Base-by-base conservation (phyloP, 2,329 filamentous ascomycete genomes). In the Cordyceps javanica region DNA sequence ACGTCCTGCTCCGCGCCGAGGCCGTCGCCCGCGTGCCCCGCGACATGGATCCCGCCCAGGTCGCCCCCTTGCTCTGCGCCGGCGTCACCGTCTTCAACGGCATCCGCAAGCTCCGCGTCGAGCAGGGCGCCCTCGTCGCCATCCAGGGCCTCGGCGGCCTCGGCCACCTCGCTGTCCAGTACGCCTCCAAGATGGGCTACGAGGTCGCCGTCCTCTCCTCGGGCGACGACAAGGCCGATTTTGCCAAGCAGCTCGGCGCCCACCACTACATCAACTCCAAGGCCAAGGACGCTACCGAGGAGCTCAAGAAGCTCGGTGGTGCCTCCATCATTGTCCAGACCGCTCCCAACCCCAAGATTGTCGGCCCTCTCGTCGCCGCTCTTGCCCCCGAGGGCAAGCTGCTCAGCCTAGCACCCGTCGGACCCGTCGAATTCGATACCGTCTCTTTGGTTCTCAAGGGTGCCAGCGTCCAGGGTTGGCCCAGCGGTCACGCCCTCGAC, bases 121-220 rank as follows among this genome's bases (percentile, higher is more conserved):
- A 77, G 63, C 76, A 79, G 57, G 82, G 82, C 10, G 74, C 71
- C n/a, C 60, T 78, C 0, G 78, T 85, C 0, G 82, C 81, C 23
- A 67, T 85, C 23, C 84, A 92, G 61, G 90, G 88, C 14, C 76
- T 93, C 3, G 85, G 91, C 52, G 90, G 89, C 2, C 77, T 92
- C 0, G 89, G 89, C 2, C 89, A 93, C 69, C 70, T 93, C 30
- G 89, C 88, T 0, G 84, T 92, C 30, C 88, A 91, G 68, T 92
- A 87, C 68, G 88, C 88, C 5, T 76, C 76, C 51, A 85, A 85
- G 71, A 90, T 91, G 88, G 89, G 89, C 5, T 91, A 87, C 70
- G 79, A 82, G 59, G 83, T 89, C 5, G 83, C 83, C 2, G 89
- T 87, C 0, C 77, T 92, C 52, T 87, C 83, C 10, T 81, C 82